Evolutionary conservation across 148 eudicot genomes (phyloP).

Genomic region (Vaccinium corymbosum): DNA sequence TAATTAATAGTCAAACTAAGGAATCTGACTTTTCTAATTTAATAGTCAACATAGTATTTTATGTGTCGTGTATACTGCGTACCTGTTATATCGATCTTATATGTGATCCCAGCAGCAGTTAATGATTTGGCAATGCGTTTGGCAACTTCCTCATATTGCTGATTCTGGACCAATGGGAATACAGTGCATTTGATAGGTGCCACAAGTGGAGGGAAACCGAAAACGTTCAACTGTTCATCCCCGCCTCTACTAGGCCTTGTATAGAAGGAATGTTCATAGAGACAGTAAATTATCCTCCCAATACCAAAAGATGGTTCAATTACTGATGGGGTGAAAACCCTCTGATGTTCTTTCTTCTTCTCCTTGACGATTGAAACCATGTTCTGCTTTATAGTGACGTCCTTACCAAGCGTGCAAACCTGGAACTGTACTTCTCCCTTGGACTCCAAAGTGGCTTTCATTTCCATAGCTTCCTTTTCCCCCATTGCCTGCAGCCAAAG

Average conservation of each 20-base stretch:
- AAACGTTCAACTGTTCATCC: slow-evolving; percentile 76
- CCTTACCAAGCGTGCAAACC: slow-evolving; percentile 75
- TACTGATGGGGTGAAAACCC: slow-evolving; percentile 92
- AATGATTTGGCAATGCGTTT: slow-evolving; percentile 59
- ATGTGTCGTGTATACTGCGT: neutral
- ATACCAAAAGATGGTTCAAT: slow-evolving; percentile 97
- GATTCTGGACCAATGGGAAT: slow-evolving; percentile 81
- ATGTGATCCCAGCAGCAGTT: slow-evolving; percentile 68
- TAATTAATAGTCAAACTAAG: neutral
- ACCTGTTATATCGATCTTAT: slow-evolving; percentile 89
- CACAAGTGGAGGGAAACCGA: slow-evolving; percentile 88
- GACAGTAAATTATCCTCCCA: slow-evolving; percentile 92
- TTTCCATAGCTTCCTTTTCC: slow-evolving; percentile 88
- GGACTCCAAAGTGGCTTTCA: slow-evolving; percentile 77
- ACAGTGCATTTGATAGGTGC: slow-evolving; percentile 95
- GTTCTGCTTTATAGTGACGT: slow-evolving; percentile 61
- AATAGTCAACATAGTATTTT: neutral
- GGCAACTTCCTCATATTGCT: slow-evolving; percentile 75
- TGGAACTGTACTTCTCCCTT: slow-evolving; percentile 69
- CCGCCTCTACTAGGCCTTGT: slow-evolving; percentile 81
- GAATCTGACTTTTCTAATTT: neutral
- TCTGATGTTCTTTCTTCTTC: slow-evolving; percentile 77
- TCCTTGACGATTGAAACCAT: slow-evolving; percentile 81
- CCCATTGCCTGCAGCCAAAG: slow-evolving; percentile 63
- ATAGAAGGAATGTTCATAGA: slow-evolving; percentile 84